Evolutionary conservation across 495 filamentous ascomycete species (phyloP), one percentile per base, ranked within the genome.

Genomic region (Aspergillus taichungensis): DNA sequence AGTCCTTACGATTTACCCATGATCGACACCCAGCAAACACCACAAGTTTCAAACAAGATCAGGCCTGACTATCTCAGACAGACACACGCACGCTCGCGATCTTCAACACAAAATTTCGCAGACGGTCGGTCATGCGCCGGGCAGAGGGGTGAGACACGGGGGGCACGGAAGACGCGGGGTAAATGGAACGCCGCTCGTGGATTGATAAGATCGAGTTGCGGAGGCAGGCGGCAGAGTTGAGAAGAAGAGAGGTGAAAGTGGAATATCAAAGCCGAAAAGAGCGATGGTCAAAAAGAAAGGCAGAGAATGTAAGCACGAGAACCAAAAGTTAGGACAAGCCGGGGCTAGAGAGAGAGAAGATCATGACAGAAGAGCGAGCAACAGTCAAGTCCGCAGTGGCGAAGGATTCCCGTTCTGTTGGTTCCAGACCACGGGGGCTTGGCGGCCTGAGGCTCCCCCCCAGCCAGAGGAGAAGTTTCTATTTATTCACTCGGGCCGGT

Each of bases 1-100:
- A 24, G 18, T 24, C 1, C 67, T 67, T 63, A 71, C 67, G 67
- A 71, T 52, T 71, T 71, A 36, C 67, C 67, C 67, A 71, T 71
- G 32, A 43, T 67, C 45, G 56, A 57, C 49, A 31, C 14, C 30
- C 33, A 32, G 27, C 37, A 13, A 32, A 34, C 11, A 42, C 9
- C 2, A 38, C 13, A 43, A 13, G 18, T 4, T 24, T 24, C 2
- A 24, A 24, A 24, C 18, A 24, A 24, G 18, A 24, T 24, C 18
- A 24, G 18, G 18, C 18, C 18, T 24, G 18, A 24, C 18, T 24
- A 24, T 24, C 18, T 24, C 18, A 24, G 18, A 24, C 18, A 24
- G 18, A 24, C 18, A 24, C 18, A 24, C 18, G 4, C 18, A 24
- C 18, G 4, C 18, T 24, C 18, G 18, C 18, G 18, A 24, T 24